Evolutionary conservation across 1,284 basidiomycete genomes (phyloP).

Genomic region (Bjerkandera adusta): DNA sequence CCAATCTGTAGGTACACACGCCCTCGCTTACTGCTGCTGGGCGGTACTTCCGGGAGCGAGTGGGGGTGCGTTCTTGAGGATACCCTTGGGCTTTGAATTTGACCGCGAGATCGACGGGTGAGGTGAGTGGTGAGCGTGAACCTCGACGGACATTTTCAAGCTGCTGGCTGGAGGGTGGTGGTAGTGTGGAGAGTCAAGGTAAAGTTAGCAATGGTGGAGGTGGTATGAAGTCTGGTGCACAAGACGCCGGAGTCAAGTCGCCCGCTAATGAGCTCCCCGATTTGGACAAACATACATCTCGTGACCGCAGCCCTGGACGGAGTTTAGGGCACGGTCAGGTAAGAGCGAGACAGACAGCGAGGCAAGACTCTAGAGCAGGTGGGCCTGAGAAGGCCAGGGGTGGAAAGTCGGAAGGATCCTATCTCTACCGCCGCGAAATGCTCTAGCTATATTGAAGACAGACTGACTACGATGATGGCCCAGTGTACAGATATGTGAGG

Average conservation of each 20-base stretch:
- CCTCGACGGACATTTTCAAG: conserved; percentile 8
- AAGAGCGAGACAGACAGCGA: no score
- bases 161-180: no score
- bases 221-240: no score
- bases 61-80: conserved; percentile 73
- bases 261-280: conserved; percentile 6
- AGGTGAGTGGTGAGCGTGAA: conserved; percentile 10
- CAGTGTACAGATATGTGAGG: conserved; percentile 9
- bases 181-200: no score
- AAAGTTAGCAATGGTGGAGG: no score
- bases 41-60: conserved; percentile 37
- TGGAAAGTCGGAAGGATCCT: neutral
- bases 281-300: conserved; percentile 13
- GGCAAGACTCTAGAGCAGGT: no score
- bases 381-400: no score
- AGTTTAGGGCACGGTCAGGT: no score
- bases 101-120: conserved; percentile 30
- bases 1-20: conserved; percentile 20
- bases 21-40: conserved; percentile 41
- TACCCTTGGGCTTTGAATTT: conserved; percentile 72
- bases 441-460: conserved; percentile 1
- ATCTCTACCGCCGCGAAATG: conserved; percentile 4
- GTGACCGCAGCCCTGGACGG: conserved; percentile 7
- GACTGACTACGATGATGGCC: neutral
- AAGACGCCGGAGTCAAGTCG: no score